phyloP scores from a whole-genome alignment of 495 filamentous ascomycete species.

The Chaetomium cochliodes region DNA sequence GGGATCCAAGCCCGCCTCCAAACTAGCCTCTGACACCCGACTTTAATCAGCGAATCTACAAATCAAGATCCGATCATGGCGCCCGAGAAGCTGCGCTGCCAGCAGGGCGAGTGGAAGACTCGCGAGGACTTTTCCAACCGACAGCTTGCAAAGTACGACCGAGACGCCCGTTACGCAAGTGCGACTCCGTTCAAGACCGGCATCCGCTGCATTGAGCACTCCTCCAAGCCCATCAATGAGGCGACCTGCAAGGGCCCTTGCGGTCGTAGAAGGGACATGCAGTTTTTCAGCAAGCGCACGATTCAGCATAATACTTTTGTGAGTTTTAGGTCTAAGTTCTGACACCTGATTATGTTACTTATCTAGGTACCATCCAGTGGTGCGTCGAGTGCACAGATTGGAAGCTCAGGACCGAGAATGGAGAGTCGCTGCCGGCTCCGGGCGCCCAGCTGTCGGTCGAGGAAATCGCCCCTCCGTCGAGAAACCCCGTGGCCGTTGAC shows the following conservation, averaged over 20 bases:
- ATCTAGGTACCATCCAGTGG: constrained; percentile 43
- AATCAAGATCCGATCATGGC: background rate
- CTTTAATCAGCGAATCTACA: background rate
- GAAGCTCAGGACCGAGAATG: constrained; percentile 24
- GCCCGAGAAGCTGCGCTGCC: constrained; percentile 35
- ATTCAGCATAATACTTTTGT: constrained; percentile 52
- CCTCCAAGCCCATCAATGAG: constrained; percentile 17
- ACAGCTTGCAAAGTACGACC: constrained; percentile 43
- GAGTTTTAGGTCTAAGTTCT: constrained; percentile 29
- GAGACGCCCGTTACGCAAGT: constrained; percentile 12
- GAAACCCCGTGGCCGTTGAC: background rate
- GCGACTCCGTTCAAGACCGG: constrained; percentile 31
- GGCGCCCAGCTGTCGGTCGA: constrained; percentile 9
- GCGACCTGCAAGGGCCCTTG: constrained; percentile 51
- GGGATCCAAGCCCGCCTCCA: background rate
- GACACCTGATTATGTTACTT: background rate
- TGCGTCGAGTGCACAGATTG: constrained; percentile 58
- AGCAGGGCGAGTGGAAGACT: constrained; percentile 40
- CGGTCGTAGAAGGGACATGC: constrained; percentile 42
- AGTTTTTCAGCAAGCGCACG: constrained; percentile 59
- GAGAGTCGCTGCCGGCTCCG: constrained; percentile 24
- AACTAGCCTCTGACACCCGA: background rate
- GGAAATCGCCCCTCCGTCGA: constrained; percentile 2
- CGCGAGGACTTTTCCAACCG: constrained; percentile 47
- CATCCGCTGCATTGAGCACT: constrained; percentile 33